These are phyloP conservation scores for Xenosphaeropsis pyriputrescens DNA, from an alignment of 2,329 filamentous ascomycete genomes.

Conservation along the genomic window DNA sequence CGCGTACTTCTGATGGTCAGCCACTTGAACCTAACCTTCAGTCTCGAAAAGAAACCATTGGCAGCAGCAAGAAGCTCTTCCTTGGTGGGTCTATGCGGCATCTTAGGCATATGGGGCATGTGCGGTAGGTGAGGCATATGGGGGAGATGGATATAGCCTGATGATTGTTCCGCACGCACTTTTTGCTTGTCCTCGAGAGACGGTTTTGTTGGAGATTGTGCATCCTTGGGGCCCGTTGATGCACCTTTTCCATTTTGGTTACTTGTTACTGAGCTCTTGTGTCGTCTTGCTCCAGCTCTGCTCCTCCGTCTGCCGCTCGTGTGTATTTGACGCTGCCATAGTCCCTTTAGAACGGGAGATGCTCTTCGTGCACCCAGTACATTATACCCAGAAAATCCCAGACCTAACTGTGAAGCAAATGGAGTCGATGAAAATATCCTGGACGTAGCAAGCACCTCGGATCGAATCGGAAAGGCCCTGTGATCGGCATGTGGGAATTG, in stretches of 20 bases:
- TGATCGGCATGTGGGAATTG: too few relatives aligned
- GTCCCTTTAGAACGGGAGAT: slow-evolving; percentile 5
- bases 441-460: too few relatives aligned
- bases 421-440: too few relatives aligned
- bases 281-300: slow-evolving; percentile 11
- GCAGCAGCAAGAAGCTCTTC: slow-evolving; percentile 86
- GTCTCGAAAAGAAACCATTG: slow-evolving; percentile 79
- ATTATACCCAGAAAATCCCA: too few relatives aligned
- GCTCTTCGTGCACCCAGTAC: slow-evolving; percentile 6
- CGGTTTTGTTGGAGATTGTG: slow-evolving; percentile 4
- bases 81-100: slow-evolving; percentile 81
- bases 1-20: slow-evolving; percentile 85
- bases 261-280: slow-evolving; percentile 17
- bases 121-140: too few relatives aligned
- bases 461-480: too few relatives aligned
- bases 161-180: slow-evolving; percentile 3
- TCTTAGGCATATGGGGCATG: slow-evolving; percentile 39
- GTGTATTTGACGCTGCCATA: slow-evolving; percentile 16
- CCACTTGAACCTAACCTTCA: slow-evolving; percentile 95
- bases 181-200: slow-evolving; percentile 6
- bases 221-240: too few relatives aligned
- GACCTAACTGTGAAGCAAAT: too few relatives aligned
- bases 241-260: slow-evolving; percentile 5
- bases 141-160: slow-evolving; percentile 25
- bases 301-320: slow-evolving; percentile 11